Conservation (phyloP, 768 basidiomycete species). For the Sporobolomyces roseus region DNA sequence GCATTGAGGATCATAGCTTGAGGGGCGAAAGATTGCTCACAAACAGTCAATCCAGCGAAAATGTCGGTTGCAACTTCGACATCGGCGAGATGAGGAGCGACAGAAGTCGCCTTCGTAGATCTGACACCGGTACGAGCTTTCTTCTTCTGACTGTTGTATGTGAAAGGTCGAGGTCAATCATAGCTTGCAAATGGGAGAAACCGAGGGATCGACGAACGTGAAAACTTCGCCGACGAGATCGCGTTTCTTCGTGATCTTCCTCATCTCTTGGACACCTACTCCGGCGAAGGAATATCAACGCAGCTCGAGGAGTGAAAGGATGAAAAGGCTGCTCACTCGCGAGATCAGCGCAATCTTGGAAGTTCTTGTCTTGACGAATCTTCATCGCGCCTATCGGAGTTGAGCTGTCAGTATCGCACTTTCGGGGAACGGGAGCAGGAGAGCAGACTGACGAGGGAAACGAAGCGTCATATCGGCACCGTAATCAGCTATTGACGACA, state of each 20-base stretch:
- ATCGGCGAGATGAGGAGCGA: conserved; percentile 61
- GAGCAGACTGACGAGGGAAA: conserved; percentile 67
- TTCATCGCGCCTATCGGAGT: conserved; percentile 11
- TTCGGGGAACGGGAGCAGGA: conserved; percentile 55
- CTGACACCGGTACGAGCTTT: background rate
- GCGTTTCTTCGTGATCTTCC: conserved; percentile 52
- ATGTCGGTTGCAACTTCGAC: conserved; percentile 62
- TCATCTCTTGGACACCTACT: conserved; percentile 49
- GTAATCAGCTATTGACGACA: conserved; percentile 60
- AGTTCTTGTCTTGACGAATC: background rate
- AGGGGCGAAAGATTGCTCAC: too few species aligned
- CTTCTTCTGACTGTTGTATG: conserved; percentile 40
- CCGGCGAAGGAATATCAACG: conserved; percentile 42
- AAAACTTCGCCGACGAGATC: conserved; percentile 12
- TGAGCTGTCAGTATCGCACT: conserved; percentile 13
- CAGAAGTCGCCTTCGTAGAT: conserved; percentile 58
- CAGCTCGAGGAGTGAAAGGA: background rate
- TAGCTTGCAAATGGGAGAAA: background rate
- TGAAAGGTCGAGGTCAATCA: background rate
- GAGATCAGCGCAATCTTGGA: background rate
- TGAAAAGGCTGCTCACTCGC: background rate
- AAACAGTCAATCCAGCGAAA: conserved; percentile 72
- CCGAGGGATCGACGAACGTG: background rate
- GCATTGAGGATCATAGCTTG: too few species aligned
- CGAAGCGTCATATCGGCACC: conserved; percentile 84